phyloP scores from a whole-genome alignment of 176 grass and related monocot genomes.

The Ensete glaucum region DNA sequence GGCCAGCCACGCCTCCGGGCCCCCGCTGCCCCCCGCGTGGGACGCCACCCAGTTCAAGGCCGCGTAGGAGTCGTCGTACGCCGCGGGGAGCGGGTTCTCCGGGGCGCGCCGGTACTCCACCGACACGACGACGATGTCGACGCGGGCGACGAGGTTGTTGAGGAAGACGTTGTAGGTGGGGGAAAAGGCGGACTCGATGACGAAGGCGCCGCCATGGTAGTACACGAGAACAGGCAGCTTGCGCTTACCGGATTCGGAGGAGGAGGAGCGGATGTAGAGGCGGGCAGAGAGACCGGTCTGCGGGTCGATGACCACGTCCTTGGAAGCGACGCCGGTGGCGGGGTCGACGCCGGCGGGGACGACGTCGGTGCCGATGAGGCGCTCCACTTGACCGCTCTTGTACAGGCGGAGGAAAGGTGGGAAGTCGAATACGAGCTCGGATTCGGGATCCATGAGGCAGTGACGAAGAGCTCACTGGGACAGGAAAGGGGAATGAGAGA shows the following conservation, averaged over 20 bases:
- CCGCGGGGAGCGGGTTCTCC: background rate
- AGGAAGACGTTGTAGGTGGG: background rate
- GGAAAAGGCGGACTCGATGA: constrained; percentile 10
- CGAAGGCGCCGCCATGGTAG: constrained; percentile 10
- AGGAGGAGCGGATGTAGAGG: background rate
- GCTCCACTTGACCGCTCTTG: constrained; percentile 54
- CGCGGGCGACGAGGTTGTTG: constrained; percentile 4
- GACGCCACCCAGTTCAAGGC: constrained; percentile 18
- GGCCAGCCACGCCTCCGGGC: constrained; percentile 29
- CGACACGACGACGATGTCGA: constrained; percentile 1
- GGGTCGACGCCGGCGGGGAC: constrained; percentile 15
- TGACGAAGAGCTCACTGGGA: background rate
- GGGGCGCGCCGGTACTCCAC: constrained; percentile 10
- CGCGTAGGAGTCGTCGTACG: constrained; percentile 2
- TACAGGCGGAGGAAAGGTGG: constrained; percentile 45
- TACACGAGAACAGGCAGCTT: background rate
- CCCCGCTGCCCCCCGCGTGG: constrained; percentile 13
- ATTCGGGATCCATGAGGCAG: constrained; percentile 20
- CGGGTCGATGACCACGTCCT: constrained; percentile 13
- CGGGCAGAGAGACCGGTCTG: constrained; percentile 1
- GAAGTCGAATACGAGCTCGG: constrained; percentile 33
- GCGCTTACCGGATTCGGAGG: background rate
- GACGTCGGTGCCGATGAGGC: constrained; percentile 22
- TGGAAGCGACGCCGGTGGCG: constrained; percentile 12
- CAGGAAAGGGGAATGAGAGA: background rate